Evolutionary conservation across 2,329 filamentous ascomycete genomes (phyloP).

Genomic region (Epichloe bromicola): DNA sequence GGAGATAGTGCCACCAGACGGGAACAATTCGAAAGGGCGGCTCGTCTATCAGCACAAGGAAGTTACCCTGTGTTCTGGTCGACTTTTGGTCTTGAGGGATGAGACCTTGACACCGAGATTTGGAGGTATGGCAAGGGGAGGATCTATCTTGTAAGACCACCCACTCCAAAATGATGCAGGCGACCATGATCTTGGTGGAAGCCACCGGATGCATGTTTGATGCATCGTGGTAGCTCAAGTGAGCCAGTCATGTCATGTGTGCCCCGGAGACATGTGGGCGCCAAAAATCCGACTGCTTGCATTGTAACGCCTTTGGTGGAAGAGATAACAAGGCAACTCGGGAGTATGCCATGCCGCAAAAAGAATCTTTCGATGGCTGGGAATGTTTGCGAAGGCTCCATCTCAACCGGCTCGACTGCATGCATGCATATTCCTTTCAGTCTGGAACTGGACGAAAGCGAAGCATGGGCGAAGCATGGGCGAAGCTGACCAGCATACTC

Average conservation of each 20-base stretch:
- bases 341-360: background rate
- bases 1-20: background rate
- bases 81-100: background rate
- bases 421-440: background rate
- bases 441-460: background rate
- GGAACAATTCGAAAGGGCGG: background rate
- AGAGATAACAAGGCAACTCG: background rate
- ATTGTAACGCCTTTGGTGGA: background rate
- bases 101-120: background rate
- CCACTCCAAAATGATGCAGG: background rate
- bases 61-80: background rate
- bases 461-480: background rate
- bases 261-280: background rate
- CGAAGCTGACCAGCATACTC: background rate
- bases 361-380: background rate
- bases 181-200: background rate
- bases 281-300: background rate
- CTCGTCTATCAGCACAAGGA: background rate
- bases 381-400: background rate
- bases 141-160: background rate
- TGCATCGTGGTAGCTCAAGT: background rate
- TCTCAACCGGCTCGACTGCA: background rate
- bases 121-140: background rate
- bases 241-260: background rate
- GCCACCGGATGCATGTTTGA: background rate